phyloP scores from a whole-genome alignment of 2,329 filamentous ascomycete species.

The Colletotrichum incanum region DNA sequence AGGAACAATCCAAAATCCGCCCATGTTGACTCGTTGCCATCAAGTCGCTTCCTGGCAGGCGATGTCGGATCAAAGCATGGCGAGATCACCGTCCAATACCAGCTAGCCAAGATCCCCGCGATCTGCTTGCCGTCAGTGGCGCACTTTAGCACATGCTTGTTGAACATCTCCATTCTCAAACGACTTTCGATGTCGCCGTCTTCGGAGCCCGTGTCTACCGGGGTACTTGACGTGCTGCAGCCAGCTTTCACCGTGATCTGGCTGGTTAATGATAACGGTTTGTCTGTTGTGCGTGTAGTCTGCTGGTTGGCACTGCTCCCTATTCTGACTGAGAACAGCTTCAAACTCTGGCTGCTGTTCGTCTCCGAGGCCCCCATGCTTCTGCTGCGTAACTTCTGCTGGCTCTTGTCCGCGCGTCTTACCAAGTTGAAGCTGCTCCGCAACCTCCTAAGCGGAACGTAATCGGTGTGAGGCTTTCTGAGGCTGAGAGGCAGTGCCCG shows the following conservation, averaged over 20 bases:
- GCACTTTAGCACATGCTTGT: constrained; percentile 10
- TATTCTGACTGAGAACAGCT: background rate
- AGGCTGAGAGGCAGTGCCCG: background rate
- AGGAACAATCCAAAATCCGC: constrained; percentile 20
- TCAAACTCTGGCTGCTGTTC: background rate
- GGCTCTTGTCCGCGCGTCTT: constrained; percentile 4
- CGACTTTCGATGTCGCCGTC: constrained; percentile 41
- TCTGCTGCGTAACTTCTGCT: background rate
- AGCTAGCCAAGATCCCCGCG: constrained; percentile 7
- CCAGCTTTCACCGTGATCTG: constrained; percentile 14
- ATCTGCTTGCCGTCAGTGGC: constrained; percentile 34
- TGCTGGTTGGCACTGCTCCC: background rate
- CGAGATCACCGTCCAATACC: constrained; percentile 30
- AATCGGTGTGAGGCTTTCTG: constrained; percentile 13
- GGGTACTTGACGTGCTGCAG: constrained; percentile 23
- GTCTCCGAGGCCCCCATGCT: background rate
- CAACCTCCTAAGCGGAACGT: constrained; percentile 22
- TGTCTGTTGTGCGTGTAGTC: background rate
- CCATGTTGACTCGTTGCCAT: constrained; percentile 33
- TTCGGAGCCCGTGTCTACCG: constrained; percentile 26
- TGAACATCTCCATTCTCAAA: constrained; percentile 31
- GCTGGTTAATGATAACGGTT: background rate
- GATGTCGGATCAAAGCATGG: constrained; percentile 41
- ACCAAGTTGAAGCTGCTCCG: constrained; percentile 4
- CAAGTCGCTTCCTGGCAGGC: constrained; percentile 31